Evolutionary conservation across 257 asterid genomes (phyloP).

Genomic region (Penstemon newberryi): DNA sequence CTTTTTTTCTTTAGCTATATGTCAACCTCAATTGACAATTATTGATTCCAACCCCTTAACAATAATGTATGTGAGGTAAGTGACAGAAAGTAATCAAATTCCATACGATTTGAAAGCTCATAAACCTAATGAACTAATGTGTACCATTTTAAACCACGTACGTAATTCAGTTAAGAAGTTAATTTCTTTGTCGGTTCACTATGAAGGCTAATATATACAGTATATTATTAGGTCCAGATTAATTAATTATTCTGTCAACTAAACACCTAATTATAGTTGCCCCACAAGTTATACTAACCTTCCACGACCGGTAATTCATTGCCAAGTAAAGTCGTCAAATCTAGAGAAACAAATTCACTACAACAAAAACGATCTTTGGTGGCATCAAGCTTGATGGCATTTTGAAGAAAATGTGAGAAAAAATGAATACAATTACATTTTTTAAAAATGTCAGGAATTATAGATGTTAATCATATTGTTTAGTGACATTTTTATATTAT

Average conservation of each 20-base stretch:
- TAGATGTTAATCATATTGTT: no score
- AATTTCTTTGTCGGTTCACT: background rate
- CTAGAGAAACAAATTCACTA: no score
- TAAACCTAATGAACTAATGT: constrained; percentile 3
- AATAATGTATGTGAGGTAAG: background rate
- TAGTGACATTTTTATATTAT: no score
- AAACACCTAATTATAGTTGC: background rate
- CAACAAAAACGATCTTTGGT: no score
- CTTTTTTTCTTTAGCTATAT: background rate
- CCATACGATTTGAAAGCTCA: background rate
- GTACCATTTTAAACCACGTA: background rate
- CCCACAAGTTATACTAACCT: background rate
- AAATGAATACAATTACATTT: no score
- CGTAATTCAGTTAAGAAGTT: no score
- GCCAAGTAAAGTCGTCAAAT: no score
- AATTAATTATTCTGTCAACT: background rate
- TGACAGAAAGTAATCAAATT: background rate
- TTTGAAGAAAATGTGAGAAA: no score
- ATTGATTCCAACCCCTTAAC: constrained; percentile 3
- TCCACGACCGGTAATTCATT: no score
- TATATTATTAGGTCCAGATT: background rate
- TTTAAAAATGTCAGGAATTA: no score
- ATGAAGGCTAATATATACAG: background rate
- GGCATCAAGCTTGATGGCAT: no score
- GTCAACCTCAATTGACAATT: background rate